Evolutionary conservation across 495 filamentous ascomycete species (phyloP).

Genomic region (Amphirosellinia nigrospora): DNA sequence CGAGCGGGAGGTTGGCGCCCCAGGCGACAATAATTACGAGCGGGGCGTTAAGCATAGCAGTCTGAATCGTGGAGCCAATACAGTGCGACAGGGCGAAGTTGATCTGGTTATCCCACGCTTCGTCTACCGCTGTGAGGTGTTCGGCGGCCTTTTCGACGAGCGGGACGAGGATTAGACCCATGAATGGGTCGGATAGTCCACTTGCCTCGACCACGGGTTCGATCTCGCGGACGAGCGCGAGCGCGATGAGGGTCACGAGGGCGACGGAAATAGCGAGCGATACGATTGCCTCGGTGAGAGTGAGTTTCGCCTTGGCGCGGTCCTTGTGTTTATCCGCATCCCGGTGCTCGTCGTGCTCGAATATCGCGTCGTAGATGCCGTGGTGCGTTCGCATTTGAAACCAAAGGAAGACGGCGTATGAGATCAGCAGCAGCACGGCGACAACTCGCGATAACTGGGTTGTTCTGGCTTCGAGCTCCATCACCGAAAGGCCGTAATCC

Average conservation of each 20-base stretch:
- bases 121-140: constrained; percentile 88
- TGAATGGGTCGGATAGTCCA: constrained; percentile 75
- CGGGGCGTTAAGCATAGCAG: constrained; percentile 86
- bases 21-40: constrained; percentile 85
- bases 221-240: constrained; percentile 83
- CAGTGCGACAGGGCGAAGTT: constrained; percentile 93
- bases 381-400: constrained; percentile 88
- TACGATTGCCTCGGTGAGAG: constrained; percentile 74
- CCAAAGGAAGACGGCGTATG: constrained; percentile 77
- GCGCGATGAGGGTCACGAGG: constrained; percentile 79
- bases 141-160: constrained; percentile 92
- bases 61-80: constrained; percentile 87
- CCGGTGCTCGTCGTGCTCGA: constrained; percentile 72
- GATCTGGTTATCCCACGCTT: constrained; percentile 86
- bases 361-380: constrained; percentile 67
- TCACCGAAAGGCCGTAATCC: constrained; percentile 40
- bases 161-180: constrained; percentile 79
- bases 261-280: constrained; percentile 71
- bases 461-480: constrained; percentile 54
- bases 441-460: constrained; percentile 76
- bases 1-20: constrained; percentile 74
- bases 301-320: constrained; percentile 70
- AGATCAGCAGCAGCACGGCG: constrained; percentile 77
- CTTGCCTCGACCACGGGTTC: constrained; percentile 68
- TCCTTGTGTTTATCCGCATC: constrained; percentile 75